Evolutionary conservation across 2,329 filamentous ascomycete species (phyloP), one percentile per base, ranked within the genome.

Genomic region (Trichophyton simii): DNA sequence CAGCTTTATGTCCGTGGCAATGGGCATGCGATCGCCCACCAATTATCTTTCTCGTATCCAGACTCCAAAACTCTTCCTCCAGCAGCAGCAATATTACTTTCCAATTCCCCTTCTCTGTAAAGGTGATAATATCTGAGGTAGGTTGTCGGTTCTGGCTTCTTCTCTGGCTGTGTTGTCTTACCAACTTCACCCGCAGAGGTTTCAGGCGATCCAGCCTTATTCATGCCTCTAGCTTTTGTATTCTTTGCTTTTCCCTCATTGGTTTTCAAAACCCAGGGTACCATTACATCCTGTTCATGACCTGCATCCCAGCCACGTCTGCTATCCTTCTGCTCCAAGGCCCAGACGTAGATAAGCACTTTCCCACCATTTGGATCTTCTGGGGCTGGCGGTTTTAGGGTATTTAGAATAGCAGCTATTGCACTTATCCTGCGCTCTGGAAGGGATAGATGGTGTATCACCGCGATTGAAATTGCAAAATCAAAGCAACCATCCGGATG

Each of bases 11-110:
- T 22, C 44, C 48, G 57, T 22, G 62, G 55, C 15, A 60, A 48
- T 61, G 74, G 70, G 64, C 73, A 72, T 62, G 79, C 82, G 71
- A 96, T 86, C 60, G 86, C 90, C 92, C 92, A 99, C 94, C 94
- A 97, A 76, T 99, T 99, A 72, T 97, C 94, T 77, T 86, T 91
- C 72, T 99, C 94, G 75, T 97, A 99, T 38, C 94, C 94, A 63
- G 84, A 84, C 66, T 89, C 86, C 25, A 94, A 68, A 13, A 96
- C 84, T 57, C 75, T 76, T 6, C 91, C 94, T 18, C 91, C 91
- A 20, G 87, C 91, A 15, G 81, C 80, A 58, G 74, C 72, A 62
- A 96, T 82, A 71, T 96, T 88, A 50, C 83, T 80, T 71, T 96
- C 91, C 62, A 99, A 78, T 77, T 99, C 94, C 15, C 89, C 89